These are phyloP conservation scores for Salix exigua DNA, from an alignment of 345 rosid genomes.

Conservation along the genomic window DNA sequence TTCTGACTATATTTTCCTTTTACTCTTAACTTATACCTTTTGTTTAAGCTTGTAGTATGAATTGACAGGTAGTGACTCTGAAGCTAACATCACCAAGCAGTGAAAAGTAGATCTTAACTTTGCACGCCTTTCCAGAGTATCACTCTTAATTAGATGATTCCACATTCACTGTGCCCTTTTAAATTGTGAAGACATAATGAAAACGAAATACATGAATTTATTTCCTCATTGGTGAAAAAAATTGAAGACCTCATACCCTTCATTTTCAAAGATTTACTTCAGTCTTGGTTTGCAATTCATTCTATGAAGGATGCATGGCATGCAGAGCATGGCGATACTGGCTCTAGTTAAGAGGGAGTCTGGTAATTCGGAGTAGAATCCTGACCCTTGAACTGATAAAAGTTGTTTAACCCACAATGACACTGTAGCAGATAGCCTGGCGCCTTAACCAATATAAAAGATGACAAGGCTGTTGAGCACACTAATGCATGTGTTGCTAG, in stretches of 20 bases:
- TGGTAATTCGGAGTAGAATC: background rate
- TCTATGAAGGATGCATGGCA: background rate
- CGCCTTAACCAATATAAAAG: background rate
- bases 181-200: background rate
- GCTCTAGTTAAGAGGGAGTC: background rate
- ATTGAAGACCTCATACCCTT: background rate
- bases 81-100: constrained; percentile 38
- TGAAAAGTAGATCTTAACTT: constrained; percentile 25
- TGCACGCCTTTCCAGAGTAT: constrained; percentile 15
- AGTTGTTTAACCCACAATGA: background rate
- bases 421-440: background rate
- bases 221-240: background rate
- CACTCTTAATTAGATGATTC: constrained; percentile 18
- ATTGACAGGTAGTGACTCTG: constrained; percentile 40
- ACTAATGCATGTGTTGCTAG: background rate
- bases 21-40: constrained; percentile 49
- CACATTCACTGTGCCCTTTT: background rate
- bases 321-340: background rate
- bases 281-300: background rate
- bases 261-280: background rate
- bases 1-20: constrained; percentile 46
- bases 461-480: constrained; percentile 4
- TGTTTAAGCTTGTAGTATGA: constrained; percentile 42
- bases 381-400: background rate
- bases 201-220: background rate